phyloP scores from a whole-genome alignment of 2,329 filamentous ascomycete genomes.

The Pseudophaeomoniella oleicola region DNA sequence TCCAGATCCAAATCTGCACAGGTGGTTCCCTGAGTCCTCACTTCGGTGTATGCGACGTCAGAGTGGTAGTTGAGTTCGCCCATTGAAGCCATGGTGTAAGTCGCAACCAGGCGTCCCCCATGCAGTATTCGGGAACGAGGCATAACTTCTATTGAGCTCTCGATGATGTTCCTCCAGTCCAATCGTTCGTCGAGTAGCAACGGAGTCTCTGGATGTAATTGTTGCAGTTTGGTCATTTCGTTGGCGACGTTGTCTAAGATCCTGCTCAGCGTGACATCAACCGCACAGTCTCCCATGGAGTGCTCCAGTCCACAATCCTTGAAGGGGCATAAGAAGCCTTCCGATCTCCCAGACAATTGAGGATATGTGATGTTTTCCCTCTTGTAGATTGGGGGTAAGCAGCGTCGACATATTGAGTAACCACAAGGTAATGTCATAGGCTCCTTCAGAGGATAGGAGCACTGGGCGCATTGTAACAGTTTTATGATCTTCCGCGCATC shows the following conservation, averaged over 20 bases:
- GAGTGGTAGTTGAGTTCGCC: slow-evolving; percentile 44
- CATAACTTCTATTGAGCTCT: slow-evolving; percentile 12
- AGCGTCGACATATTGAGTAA: slow-evolving; percentile 58
- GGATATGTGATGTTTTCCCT: slow-evolving; percentile 67
- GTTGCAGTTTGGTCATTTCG: slow-evolving; percentile 31
- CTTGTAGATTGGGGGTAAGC: slow-evolving; percentile 52
- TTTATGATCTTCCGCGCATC: slow-evolving; percentile 53
- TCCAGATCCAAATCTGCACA: slow-evolving; percentile 29
- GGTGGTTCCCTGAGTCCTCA: slow-evolving; percentile 8
- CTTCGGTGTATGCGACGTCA: slow-evolving; percentile 36
- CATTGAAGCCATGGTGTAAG: slow-evolving; percentile 49
- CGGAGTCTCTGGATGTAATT: slow-evolving; percentile 17
- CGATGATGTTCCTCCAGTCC: slow-evolving; percentile 18
- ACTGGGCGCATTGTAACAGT: slow-evolving; percentile 63
- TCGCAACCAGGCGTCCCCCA: slow-evolving; percentile 49
- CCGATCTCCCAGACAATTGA: slow-evolving; percentile 46
- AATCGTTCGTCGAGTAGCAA: slow-evolving; percentile 27
- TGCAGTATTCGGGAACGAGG: slow-evolving; percentile 23
- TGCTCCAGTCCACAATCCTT: slow-evolving; percentile 54
- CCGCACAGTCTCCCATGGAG: slow-evolving; percentile 58
- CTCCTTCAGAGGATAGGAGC: slow-evolving; percentile 50
- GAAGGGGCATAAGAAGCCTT: slow-evolving; percentile 64
- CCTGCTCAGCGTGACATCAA: slow-evolving; percentile 64
- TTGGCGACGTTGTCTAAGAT: slow-evolving; percentile 46
- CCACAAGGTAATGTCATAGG: slow-evolving; percentile 74